These are phyloP conservation scores for Colletotrichum lini DNA, from an alignment of 2,329 filamentous ascomycete species.

Conservation along the genomic window DNA sequence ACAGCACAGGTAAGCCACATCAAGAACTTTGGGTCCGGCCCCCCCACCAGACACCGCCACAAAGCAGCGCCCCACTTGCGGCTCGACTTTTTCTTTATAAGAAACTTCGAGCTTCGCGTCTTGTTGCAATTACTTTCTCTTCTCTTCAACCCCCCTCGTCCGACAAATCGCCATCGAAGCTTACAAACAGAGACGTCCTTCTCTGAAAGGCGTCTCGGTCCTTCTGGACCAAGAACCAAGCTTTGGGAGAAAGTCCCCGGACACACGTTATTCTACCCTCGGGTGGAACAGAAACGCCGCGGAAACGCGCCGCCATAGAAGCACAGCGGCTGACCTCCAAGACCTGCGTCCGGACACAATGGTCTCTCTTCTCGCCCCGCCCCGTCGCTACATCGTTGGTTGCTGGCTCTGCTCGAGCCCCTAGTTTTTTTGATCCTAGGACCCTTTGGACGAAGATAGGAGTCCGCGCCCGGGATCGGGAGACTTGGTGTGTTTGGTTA, in stretches of 20 bases:
- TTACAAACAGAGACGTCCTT: constrained; percentile 83
- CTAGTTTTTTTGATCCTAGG: constrained; percentile 50
- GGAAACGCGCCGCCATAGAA: constrained; percentile 99
- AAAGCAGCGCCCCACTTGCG: constrained; percentile 19
- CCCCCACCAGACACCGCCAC: constrained; percentile 25
- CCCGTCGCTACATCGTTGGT: constrained; percentile 62
- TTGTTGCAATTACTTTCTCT: constrained; percentile 52
- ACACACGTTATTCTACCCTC: constrained; percentile 70
- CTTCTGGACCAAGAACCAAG: constrained; percentile 60
- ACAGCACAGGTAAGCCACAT: not conserved
- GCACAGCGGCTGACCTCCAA: constrained; percentile 91
- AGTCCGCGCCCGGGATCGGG: constrained; percentile 74
- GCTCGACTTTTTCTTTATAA: constrained; percentile 35
- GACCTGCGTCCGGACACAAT: constrained; percentile 65
- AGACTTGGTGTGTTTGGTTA: constrained; percentile 39
- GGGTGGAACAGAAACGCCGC: constrained; percentile 66
- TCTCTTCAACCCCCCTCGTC: constrained; percentile 84
- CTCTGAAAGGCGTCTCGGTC: constrained; percentile 48
- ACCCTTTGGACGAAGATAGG: constrained; percentile 87
- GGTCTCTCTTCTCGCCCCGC: constrained; percentile 53
- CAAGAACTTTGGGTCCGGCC: not conserved
- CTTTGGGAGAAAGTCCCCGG: constrained; percentile 99
- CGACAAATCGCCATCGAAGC: constrained; percentile 99
- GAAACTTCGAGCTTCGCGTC: constrained; percentile 29
- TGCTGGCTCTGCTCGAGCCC: constrained; percentile 43